Evolutionary conservation across 495 filamentous ascomycete species (phyloP).

Genomic region (Parathielavia hyrcaniae): DNA sequence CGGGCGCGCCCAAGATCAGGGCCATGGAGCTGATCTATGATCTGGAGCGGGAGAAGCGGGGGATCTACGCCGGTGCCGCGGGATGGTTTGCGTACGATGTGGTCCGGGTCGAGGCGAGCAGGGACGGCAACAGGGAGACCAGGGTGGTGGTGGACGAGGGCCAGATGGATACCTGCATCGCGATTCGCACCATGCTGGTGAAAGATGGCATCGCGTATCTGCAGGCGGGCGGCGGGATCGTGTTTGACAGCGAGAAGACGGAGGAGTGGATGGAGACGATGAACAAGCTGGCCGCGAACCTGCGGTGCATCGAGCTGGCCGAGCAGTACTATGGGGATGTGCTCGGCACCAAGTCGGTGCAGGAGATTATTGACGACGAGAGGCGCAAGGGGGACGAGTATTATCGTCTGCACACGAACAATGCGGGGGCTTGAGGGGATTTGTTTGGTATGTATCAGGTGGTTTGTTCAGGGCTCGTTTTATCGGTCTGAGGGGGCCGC

Average conservation of each 20-base stretch:
- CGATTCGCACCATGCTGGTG: slow-evolving; percentile 90
- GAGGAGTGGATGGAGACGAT: slow-evolving; percentile 97
- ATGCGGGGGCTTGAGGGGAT: slow-evolving; percentile 21
- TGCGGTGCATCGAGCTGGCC: slow-evolving; percentile 76
- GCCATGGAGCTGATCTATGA: slow-evolving; percentile 98
- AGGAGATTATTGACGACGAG: slow-evolving; percentile 35
- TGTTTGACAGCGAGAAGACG: slow-evolving; percentile 88
- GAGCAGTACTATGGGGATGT: slow-evolving; percentile 59
- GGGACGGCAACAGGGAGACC: slow-evolving; percentile 23
- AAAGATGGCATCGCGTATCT: slow-evolving; percentile 89
- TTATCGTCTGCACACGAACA: slow-evolving; percentile 23
- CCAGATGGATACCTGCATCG: slow-evolving; percentile 98
- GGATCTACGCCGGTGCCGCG: slow-evolving; percentile 94
- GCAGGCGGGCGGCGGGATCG: slow-evolving; percentile 95
- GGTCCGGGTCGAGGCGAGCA: slow-evolving; percentile 37
- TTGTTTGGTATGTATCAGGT: neutral
- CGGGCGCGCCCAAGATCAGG: slow-evolving; percentile 87
- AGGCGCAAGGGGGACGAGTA: slow-evolving; percentile 33
- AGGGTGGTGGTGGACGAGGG: slow-evolving; percentile 47
- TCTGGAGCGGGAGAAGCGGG: slow-evolving; percentile 85
- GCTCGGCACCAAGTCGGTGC: slow-evolving; percentile 28
- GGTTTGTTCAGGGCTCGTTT: no score
- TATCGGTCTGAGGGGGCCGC: no score
- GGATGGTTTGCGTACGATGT: slow-evolving; percentile 78
- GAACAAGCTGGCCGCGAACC: slow-evolving; percentile 88